A percentile compares a stretch with the other conserved stretches of the same genome.
These are phyloP conservation scores for Isabelozyma pseudorhagii DNA, from an alignment of 805 yeast genomes.

Conservation along the genomic window DNA sequence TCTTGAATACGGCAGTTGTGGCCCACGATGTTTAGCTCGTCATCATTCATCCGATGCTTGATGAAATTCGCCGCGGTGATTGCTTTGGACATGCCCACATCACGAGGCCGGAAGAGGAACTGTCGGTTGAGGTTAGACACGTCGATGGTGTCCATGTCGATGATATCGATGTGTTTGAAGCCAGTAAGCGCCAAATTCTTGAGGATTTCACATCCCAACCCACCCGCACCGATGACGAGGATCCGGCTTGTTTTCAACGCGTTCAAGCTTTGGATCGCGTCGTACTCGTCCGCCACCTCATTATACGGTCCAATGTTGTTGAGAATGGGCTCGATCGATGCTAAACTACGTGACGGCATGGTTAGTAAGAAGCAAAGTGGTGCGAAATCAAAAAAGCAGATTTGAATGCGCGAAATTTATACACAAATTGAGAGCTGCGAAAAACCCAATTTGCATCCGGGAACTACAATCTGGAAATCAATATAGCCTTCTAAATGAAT, in stretches of 20 bases:
- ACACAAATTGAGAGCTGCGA: too few relatives aligned
- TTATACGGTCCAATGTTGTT: constrained; percentile 34
- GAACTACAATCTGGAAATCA: too few relatives aligned
- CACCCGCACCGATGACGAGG: constrained; percentile 74
- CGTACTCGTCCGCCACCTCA: constrained; percentile 35
- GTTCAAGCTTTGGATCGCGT: constrained; percentile 13
- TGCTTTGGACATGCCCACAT: constrained; percentile 68
- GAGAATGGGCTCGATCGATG: constrained; percentile 16
- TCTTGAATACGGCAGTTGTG: constrained; percentile 61
- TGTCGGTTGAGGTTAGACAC: constrained; percentile 75
- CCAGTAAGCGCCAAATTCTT: constrained; percentile 73
- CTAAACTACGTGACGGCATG: background rate
- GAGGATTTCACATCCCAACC: constrained; percentile 77
- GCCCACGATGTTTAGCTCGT: constrained; percentile 46
- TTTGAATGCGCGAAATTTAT: background rate
- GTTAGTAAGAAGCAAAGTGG: background rate
- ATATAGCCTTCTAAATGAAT: too few relatives aligned
- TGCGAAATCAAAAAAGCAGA: background rate
- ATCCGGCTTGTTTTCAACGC: constrained; percentile 22
- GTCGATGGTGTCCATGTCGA: constrained; percentile 83
- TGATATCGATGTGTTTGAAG: constrained; percentile 59
- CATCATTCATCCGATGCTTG: constrained; percentile 38
- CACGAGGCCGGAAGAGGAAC: constrained; percentile 58
- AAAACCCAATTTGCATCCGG: too few relatives aligned
- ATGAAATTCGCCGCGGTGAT: constrained; percentile 61